These are phyloP conservation scores for Volutella citrinella DNA, from an alignment of 2,329 filamentous ascomycete genomes.

Conservation along the genomic window DNA sequence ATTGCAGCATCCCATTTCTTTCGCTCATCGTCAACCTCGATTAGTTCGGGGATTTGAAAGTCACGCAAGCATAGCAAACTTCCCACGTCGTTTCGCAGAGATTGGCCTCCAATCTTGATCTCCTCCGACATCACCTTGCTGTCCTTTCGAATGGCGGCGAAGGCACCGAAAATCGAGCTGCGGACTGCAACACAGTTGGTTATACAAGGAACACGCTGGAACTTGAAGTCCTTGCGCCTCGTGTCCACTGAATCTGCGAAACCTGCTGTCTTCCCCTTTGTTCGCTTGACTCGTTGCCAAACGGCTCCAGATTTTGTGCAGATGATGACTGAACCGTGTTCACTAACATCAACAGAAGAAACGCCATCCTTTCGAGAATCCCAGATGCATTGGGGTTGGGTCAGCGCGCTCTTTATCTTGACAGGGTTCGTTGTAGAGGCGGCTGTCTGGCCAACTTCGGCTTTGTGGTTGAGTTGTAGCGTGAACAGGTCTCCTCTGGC, in stretches of 20 bases:
- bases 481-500: conserved; percentile 85
- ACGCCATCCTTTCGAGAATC: conserved; percentile 83
- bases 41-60: conserved; percentile 47
- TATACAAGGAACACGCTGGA: conserved; percentile 83
- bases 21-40: conserved; percentile 34
- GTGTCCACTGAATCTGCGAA: conserved; percentile 46
- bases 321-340: conserved; percentile 92
- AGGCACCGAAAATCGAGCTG: conserved; percentile 86
- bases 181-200: conserved; percentile 81
- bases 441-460: conserved; percentile 56
- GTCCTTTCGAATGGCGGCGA: conserved; percentile 82
- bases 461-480: conserved; percentile 68
- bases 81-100: conserved; percentile 71
- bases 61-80: conserved; percentile 66
- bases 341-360: conserved; percentile 81
- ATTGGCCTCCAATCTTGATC: conserved; percentile 63
- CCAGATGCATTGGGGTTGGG: conserved; percentile 80
- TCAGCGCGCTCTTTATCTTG: conserved; percentile 82
- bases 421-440: conserved; percentile 88
- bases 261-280: conserved; percentile 70
- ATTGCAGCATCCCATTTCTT: conserved; percentile 35
- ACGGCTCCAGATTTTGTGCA: conserved; percentile 90
- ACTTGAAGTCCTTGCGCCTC: conserved; percentile 89
- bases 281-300: conserved; percentile 82
- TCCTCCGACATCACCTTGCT: conserved; percentile 74